Evolutionary conservation across 208 protist species (phyloP).

Genomic region (Trypanosoma platydactyli): DNA sequence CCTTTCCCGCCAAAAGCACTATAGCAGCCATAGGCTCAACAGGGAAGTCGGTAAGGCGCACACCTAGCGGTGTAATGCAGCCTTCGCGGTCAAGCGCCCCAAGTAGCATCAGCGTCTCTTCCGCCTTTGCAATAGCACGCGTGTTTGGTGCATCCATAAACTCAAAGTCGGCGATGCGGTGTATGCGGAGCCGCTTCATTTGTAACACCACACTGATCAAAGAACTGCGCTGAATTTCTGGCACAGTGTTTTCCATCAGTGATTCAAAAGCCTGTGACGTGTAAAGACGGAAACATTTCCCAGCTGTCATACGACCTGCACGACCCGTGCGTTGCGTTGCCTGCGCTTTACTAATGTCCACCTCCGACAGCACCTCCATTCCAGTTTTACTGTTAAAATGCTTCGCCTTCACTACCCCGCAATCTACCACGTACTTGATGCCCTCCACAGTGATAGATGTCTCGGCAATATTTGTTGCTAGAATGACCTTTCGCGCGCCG

Average conservation of each 20-base stretch:
- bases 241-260: conserved; percentile 94
- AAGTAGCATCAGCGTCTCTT: conserved; percentile 94
- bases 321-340: conserved; percentile 97
- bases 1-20: conserved; percentile 94
- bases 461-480: conserved; percentile 99
- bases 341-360: conserved; percentile 92
- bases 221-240: conserved; percentile 98
- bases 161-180: conserved; percentile 97
- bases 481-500: conserved; percentile 92
- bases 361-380: conserved; percentile 96
- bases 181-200: conserved; percentile 95
- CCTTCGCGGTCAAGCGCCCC: conserved; percentile 91
- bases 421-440: conserved; percentile 98
- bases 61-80: conserved; percentile 87
- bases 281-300: conserved; percentile 98
- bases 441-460: conserved; percentile 99
- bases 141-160: conserved; percentile 98
- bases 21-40: conserved; percentile 97
- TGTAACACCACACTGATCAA: conserved; percentile 97
- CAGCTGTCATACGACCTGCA: conserved; percentile 95
- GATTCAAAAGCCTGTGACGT: conserved; percentile 95
- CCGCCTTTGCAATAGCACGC: conserved; percentile 87
- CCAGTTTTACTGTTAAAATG: conserved; percentile 96
- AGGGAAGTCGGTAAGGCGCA: conserved; percentile 97
- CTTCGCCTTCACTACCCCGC: conserved; percentile 97